Evolutionary conservation across 169 alveolate species (phyloP), one percentile per base, ranked within the genome.

Genomic region (Theileria equi): DNA sequence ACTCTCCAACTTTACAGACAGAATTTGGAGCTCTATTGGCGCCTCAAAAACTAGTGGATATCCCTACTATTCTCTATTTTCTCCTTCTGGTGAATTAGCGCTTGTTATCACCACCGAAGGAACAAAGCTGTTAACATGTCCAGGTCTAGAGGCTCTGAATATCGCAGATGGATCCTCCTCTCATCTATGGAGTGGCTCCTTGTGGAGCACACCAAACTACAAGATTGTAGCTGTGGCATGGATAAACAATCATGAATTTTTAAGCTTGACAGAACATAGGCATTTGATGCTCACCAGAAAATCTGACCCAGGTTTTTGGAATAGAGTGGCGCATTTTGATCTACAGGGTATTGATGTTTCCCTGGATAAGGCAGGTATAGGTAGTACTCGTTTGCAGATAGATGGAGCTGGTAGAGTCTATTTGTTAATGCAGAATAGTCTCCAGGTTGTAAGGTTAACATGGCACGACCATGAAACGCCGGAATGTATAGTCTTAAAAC

Each of bases 351-450:
- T 16, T 17, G 74, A 63, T n/a, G 5, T 45, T 17, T 0, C 36
- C 17, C 64, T 64, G 10, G 17, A 26, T 50, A 54, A 45, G 17
- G 61, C 59, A 19, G 63, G 64, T 10, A 10, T 63, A 17, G 52
- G 65, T 35, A 63, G 64, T 54, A 63, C 65, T 41, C 58, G 74
- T 44, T 50, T 63, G 74, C 74, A 63, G 52, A 50, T 35, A n/a
- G 74, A 63, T 28, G 55, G 59, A 0, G 21, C 55, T 1, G 74
- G 63, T 28, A 34, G 25, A 17, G 21, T 63, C 45, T 63, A 35
- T 41, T 11, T 63, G 28, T 50, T 50, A 21, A 63, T 63, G 74
- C 36, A 4, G 32, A 64, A 64, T 2, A 17, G 65, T 28, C 64
- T 50, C 21, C 64, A 63, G n/a, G 7, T 63, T 6, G 11, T 21